phyloP scores from a whole-genome alignment of 768 basidiomycete genomes.

The Goffeauzyma gilvescens region DNA sequence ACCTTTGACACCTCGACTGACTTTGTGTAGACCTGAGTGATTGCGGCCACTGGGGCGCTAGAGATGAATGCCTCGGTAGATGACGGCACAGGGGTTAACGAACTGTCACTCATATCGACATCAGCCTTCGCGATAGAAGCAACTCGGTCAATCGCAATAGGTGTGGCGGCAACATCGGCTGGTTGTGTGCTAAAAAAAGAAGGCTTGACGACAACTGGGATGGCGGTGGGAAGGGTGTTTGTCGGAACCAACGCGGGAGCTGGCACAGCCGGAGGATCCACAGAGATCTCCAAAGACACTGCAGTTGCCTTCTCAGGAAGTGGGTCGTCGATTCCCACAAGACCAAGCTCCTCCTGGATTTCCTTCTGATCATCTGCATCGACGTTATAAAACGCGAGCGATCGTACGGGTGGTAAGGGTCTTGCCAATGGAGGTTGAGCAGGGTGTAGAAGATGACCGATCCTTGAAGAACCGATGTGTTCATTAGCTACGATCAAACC shows the following conservation, averaged over 20 bases:
- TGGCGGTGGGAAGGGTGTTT: too few relatives aligned
- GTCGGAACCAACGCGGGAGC: background rate
- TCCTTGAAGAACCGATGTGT: background rate
- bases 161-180: too few relatives aligned
- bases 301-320: background rate
- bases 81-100: background rate
- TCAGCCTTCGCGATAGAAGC: background rate
- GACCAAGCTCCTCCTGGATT: constrained; percentile 14
- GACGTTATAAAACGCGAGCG: constrained; percentile 16
- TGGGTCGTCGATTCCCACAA: background rate
- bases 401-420: constrained; percentile 16
- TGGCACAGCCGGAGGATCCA: background rate
- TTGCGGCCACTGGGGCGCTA: background rate
- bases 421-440: constrained; percentile 17
- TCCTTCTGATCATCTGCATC: constrained; percentile 20
- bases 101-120: background rate
- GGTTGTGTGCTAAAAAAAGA: too few relatives aligned
- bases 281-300: background rate
- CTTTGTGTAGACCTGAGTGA: background rate
- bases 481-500: constrained; percentile 12
- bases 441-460: constrained; percentile 19
- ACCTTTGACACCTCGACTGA: too few relatives aligned
- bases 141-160: too few relatives aligned
- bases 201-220: too few relatives aligned
- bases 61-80: background rate